Evolutionary conservation across 2,329 filamentous ascomycete species (phyloP), one percentile per base, ranked within the genome.

Genomic region (Capronia epimyces): DNA sequence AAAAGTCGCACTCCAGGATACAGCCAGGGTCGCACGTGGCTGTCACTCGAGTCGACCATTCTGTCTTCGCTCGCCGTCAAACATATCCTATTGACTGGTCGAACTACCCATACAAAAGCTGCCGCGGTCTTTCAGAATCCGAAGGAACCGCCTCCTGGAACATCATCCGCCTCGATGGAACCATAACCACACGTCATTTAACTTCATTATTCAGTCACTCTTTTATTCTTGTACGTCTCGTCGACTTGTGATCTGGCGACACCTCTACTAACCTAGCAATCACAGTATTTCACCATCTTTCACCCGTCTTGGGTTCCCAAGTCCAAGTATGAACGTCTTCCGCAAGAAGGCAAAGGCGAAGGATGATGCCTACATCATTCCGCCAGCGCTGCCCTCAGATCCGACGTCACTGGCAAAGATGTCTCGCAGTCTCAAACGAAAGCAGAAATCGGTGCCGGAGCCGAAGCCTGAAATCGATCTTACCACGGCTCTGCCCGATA

Each of bases 401-500:
- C 22, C 43, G 27, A n/a, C 50, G 3, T 25, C 50, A n/a, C 42
- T 48, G 27, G 29, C 50, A 1, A 61, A 61, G 48, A 45, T 56
- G 20, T 58, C 59, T 6, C 51, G 56, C 12, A 58, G 52, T 72
- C 66, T 70, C 31, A 60, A 57, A 24, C 51, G 65, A 41, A 80
- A 78, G 67, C 76, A 77, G 58, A 79, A 79, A 63, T 73, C 73
- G 59, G 64, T 66, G 15, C 53, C 58, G 9, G 40, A 86, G 83
- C 65, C 75, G 73, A 52, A 67, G 52, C 66, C 65, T 2, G 79
- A 87, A 55, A 69, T 96, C 41, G 85, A 97, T 63, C 73, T 97
- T 10, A 68, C 82, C 2, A 74, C 75, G 10, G 90, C 82, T 1
- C 74, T 98, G 2, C 93, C 93, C 1, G 77, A 89, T 0, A 83